phyloP scores from a whole-genome alignment of 2,329 filamentous ascomycete species.

The Fusarium sp. region DNA sequence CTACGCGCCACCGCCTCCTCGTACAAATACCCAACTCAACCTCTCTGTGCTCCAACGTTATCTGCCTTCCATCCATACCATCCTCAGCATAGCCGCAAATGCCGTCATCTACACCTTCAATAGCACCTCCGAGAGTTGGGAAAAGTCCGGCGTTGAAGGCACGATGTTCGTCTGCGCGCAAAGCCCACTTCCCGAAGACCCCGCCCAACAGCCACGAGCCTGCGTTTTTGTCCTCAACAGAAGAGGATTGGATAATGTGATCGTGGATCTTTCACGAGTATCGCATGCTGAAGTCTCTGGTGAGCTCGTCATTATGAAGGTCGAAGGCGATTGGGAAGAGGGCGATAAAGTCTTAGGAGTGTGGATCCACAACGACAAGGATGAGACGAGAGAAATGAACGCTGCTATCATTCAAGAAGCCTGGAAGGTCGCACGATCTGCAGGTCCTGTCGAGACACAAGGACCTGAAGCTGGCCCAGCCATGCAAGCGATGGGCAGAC shows the following conservation, averaged over 20 bases:
- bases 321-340: conserved; percentile 52
- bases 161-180: conserved; percentile 87
- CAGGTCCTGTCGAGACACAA: conserved; percentile 47
- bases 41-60: conserved; percentile 85
- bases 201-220: conserved; percentile 54
- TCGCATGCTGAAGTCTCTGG: conserved; percentile 72
- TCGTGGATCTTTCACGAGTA: conserved; percentile 71
- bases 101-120: conserved; percentile 88
- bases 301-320: conserved; percentile 65
- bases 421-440: conserved; percentile 56
- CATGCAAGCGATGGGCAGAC: conserved; percentile 59
- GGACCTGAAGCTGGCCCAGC: conserved; percentile 55
- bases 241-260: conserved; percentile 76
- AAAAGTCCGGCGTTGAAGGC: conserved; percentile 87
- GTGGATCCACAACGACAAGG: conserved; percentile 66
- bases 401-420: conserved; percentile 58
- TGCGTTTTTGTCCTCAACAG: conserved; percentile 81
- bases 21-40: conserved; percentile 89
- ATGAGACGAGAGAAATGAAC: conserved; percentile 58
- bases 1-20: conserved; percentile 63
- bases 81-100: conserved; percentile 85
- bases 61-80: conserved; percentile 77
- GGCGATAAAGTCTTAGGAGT: conserved; percentile 62
- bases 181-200: conserved; percentile 56
- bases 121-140: conserved; percentile 75